These are phyloP conservation scores for Pythium chondricola DNA, from an alignment of 352 stramenopile genomes.

Conservation along the genomic window DNA sequence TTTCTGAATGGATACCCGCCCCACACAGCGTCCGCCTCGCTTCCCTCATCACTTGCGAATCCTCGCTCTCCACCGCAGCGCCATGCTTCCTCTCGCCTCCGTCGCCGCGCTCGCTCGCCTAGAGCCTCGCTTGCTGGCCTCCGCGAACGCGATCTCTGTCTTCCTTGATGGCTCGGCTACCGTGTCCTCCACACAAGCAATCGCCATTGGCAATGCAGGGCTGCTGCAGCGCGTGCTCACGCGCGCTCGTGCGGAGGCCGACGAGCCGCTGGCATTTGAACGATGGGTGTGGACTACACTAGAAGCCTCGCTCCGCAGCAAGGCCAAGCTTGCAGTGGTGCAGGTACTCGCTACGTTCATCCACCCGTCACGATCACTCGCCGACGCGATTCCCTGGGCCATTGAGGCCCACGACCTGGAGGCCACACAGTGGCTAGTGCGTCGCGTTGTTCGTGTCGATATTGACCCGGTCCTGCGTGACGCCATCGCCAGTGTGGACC, in stretches of 20 bases:
- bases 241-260: background rate
- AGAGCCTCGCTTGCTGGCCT: background rate
- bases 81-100: constrained; percentile 3
- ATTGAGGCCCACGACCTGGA: constrained; percentile 3
- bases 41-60: background rate
- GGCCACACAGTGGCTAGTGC: constrained; percentile 1
- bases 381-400: constrained; percentile 4
- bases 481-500: constrained; percentile 3
- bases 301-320: background rate
- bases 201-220: background rate
- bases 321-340: background rate
- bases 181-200: background rate
- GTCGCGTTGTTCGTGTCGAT: background rate
- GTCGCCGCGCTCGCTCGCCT: constrained; percentile 1
- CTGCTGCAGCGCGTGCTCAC: constrained; percentile 11
- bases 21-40: too few species aligned
- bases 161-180: constrained; percentile 7
- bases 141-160: background rate
- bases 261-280: background rate
- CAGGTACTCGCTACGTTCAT: constrained; percentile 12
- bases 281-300: constrained; percentile 13
- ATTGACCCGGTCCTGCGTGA: constrained; percentile 4
- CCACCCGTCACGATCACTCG: constrained; percentile 7
- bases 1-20: too few species aligned
- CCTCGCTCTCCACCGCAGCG: background rate